phyloP scores from a whole-genome alignment of 2,329 filamentous ascomycete species.

The Colletotrichum sp. region DNA sequence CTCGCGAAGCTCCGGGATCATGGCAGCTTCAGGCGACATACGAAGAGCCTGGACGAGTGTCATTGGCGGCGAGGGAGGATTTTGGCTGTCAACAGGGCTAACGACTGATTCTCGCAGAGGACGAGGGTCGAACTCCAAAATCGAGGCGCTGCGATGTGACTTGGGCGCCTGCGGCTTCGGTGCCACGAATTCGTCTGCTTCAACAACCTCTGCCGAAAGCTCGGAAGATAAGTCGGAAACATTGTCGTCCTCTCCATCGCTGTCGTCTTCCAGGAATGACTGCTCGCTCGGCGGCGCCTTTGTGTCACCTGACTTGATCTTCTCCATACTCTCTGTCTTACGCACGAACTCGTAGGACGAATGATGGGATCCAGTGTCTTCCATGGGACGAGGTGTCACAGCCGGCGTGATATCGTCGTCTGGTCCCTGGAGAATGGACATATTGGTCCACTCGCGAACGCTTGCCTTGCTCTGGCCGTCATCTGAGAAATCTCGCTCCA shows the following conservation, averaged over 20 bases:
- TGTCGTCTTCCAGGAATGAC: slow-evolving; percentile 54
- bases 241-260: slow-evolving; percentile 48
- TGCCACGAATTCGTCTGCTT: slow-evolving; percentile 26
- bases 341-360: slow-evolving; percentile 59
- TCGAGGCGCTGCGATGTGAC: slow-evolving; percentile 4
- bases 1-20: slow-evolving; percentile 42
- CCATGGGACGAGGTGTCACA: slow-evolving; percentile 17
- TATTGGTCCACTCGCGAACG: slow-evolving; percentile 57
- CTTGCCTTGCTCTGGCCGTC: slow-evolving; percentile 48
- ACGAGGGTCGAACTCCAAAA: background rate
- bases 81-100: background rate
- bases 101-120: slow-evolving; percentile 6
- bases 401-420: slow-evolving; percentile 38
- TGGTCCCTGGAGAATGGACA: slow-evolving; percentile 57
- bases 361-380: background rate
- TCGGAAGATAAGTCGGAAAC: slow-evolving; percentile 69
- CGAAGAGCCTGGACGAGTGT: slow-evolving; percentile 53
- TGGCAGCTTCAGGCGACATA: slow-evolving; percentile 42
- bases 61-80: slow-evolving; percentile 47
- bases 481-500: slow-evolving; percentile 69
- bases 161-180: background rate
- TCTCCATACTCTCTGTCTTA: slow-evolving; percentile 58
- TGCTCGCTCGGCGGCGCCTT: slow-evolving; percentile 33
- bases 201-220: slow-evolving; percentile 56
- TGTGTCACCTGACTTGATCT: slow-evolving; percentile 41